Evolutionary conservation across 225 moss, liverwort and hornwort genomes (phyloP).

Genomic region (Asterella californica): DNA sequence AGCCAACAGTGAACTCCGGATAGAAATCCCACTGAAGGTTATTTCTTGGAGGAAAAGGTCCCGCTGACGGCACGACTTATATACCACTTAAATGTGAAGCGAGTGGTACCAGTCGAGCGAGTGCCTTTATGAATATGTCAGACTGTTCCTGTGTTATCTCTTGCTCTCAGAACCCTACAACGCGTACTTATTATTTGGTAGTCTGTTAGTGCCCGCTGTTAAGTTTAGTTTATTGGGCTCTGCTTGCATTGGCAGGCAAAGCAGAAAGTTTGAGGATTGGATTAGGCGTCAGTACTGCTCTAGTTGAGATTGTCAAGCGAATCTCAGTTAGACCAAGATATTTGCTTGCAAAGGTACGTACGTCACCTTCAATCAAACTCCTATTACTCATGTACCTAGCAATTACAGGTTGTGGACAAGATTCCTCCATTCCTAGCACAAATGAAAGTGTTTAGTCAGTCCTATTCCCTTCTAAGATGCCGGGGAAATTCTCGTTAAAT

Average conservation of each 20-base stretch:
- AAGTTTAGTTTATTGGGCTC: background rate
- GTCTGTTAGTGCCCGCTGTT: background rate
- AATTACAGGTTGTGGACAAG: background rate
- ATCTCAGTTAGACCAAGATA: constrained; percentile 83
- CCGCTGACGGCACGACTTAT: too few relatives aligned
- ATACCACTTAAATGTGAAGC: too few relatives aligned
- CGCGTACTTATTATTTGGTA: background rate
- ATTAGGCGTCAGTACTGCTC: constrained; percentile 69
- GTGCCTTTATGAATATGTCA: too few relatives aligned
- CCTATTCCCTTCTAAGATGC: background rate
- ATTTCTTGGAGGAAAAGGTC: too few relatives aligned
- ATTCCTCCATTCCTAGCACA: too few relatives aligned
- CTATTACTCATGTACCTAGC: background rate
- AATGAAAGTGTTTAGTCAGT: too few relatives aligned
- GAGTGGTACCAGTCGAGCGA: too few relatives aligned
- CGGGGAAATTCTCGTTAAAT: background rate
- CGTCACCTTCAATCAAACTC: background rate
- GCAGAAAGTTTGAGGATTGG: constrained; percentile 75
- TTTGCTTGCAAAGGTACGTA: constrained; percentile 75
- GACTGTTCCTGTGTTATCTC: too few relatives aligned
- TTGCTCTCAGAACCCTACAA: too few relatives aligned
- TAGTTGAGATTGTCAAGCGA: constrained; percentile 71
- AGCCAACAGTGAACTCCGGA: background rate
- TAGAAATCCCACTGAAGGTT: background rate
- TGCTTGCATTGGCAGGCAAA: constrained; percentile 41